phyloP scores from a whole-genome alignment of 1,139 yeast genomes.

The Nakaseomyces sp. region DNA sequence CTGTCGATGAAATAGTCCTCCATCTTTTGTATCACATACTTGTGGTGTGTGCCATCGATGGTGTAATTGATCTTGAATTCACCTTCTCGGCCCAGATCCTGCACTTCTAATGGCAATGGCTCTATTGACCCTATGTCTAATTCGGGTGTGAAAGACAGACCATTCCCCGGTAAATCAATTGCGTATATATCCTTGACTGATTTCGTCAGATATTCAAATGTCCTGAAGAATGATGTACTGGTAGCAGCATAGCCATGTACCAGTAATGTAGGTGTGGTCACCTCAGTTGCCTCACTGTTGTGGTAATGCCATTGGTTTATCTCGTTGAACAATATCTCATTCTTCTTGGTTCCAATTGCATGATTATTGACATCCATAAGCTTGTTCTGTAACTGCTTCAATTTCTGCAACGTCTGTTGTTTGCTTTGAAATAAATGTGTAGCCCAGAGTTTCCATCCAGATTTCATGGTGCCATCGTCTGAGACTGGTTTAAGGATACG shows the following conservation, averaged over 20 bases:
- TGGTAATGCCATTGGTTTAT: conserved; percentile 22
- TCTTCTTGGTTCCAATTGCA: conserved; percentile 11
- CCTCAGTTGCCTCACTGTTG: conserved; percentile 12
- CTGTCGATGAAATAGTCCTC: conserved; percentile 73
- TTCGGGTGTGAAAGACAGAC: conserved; percentile 31
- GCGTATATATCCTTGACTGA: conserved; percentile 51
- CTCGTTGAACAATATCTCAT: conserved; percentile 13
- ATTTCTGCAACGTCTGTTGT: not conserved
- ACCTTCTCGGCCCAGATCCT: conserved; percentile 9
- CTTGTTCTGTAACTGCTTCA: conserved; percentile 14
- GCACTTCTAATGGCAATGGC: conserved; percentile 12
- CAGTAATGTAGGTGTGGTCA: conserved; percentile 41
- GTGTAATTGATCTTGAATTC: conserved; percentile 13
- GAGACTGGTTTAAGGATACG: conserved; percentile 5
- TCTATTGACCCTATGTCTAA: conserved; percentile 10
- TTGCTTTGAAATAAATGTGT: conserved; percentile 5
- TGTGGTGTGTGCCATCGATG: conserved; percentile 13
- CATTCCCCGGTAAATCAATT: conserved; percentile 77
- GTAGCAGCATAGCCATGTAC: conserved; percentile 92
- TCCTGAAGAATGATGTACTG: conserved; percentile 72
- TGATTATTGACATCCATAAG: conserved; percentile 15
- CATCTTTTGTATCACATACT: conserved; percentile 32
- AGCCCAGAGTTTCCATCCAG: conserved; percentile 14
- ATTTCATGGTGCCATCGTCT: conserved; percentile 7
- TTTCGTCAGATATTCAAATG: conserved; percentile 46